Base-by-base conservation (phyloP, 169 alveolate genomes). In the Plasmodium gallinaceum region DNA sequence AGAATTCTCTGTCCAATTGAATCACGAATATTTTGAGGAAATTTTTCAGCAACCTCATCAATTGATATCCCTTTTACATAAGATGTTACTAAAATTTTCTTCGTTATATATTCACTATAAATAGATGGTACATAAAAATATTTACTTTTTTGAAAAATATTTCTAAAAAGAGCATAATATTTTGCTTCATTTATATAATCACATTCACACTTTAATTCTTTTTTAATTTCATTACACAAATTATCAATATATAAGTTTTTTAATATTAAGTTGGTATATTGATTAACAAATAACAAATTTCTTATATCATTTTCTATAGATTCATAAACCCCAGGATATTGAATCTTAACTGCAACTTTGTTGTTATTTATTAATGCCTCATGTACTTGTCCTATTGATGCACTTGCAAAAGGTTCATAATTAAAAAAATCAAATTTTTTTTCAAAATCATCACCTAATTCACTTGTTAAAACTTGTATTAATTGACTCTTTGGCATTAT, bases 401-500 rank as follows among this genome's bases (percentile, higher is more conserved):
- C 97, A 58, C 97, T 95, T 14, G 97, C 97, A 78, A 95, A 89
- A 10, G 97, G 97, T 24, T 72, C 61, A 62, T 86, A 51, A 43
- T 93, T 80, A 78, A 95, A 94, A 32, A 42, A 72, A 42, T 71
- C 89, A 78, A 97, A 97, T 61, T 92, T 92, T 32, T 86, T 88
- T 64, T 88, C 88, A 98, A 98, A 97, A 64, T 96, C 87, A 24
- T 57, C 18, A 1, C 99, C 99, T 14, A 96, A 86, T 86, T 97
- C 98, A 42, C 85, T 58, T 61, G 52, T 92, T 88, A 97, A 32
- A 60, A 96, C 94, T 93, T 96, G 52, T 66, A 70, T 65, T 43
- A 97, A 95, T 76, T 97, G 96, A 58, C 88, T 71, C 62, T 88
- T 83, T 2, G 98, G 98, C 99, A 97, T 97, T n/a, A 96, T 93